Evolutionary conservation across 192 early-diverging fungal species (phyloP).

Genomic region (Linnemannia exigua): DNA sequence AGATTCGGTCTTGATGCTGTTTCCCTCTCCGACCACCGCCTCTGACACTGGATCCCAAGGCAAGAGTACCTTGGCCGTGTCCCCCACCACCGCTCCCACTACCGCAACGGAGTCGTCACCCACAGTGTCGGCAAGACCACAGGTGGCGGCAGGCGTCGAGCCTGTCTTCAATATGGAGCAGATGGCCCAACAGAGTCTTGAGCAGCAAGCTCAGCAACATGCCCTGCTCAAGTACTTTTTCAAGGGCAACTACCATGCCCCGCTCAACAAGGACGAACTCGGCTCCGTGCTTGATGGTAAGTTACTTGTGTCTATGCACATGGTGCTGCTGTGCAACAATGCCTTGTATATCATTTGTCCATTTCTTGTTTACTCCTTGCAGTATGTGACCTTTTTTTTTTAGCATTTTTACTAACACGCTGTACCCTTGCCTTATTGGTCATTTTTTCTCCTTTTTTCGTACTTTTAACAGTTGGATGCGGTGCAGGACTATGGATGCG

Average conservation of each 20-base stretch:
- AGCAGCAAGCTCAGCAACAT: constrained; percentile 47
- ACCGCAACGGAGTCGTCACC: background rate
- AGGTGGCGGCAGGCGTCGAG: background rate
- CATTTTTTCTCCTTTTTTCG: background rate
- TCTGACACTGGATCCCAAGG: background rate
- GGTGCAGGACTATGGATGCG: constrained; percentile 50
- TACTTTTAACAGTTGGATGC: constrained; percentile 46
- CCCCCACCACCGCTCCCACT: background rate
- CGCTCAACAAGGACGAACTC: constrained; percentile 29
- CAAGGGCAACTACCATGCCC: constrained; percentile 53
- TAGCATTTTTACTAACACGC: background rate
- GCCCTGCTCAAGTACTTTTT: constrained; percentile 49
- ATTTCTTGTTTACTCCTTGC: constrained; percentile 3
- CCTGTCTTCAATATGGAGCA: constrained; percentile 12
- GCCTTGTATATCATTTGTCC: background rate
- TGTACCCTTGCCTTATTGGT: background rate
- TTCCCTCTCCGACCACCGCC: constrained; percentile 26
- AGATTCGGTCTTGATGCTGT: constrained; percentile 29
- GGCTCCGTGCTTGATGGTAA: constrained; percentile 51
- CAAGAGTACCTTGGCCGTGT: background rate
- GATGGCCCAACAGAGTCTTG: constrained; percentile 24
- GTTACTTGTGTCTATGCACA: background rate
- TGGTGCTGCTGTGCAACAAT: background rate
- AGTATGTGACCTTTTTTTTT: background rate
- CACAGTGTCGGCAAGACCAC: background rate